Evolutionary conservation across 176 grass and related monocot species (phyloP), one percentile per base, ranked within the genome.

Genomic region (Zoysia pacifica): DNA sequence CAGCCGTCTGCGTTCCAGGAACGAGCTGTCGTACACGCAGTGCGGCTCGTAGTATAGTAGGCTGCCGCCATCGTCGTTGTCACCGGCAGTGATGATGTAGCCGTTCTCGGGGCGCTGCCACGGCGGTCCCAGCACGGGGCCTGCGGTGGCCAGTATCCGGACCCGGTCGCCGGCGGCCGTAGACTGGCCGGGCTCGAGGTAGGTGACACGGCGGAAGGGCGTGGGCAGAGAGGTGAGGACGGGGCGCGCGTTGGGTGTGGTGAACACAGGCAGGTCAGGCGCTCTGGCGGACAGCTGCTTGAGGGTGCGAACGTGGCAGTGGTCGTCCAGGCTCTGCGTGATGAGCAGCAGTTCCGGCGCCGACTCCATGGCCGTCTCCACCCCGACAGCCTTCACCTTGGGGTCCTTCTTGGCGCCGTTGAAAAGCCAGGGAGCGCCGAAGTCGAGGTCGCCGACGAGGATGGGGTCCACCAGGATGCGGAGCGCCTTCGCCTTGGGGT

Each of bases 21-120:
- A 93, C 1, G 83, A 74, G 9, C 78, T 42, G 86, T 91, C 78
- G 77, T 92, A 93, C 6, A 93, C 86, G 79, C 88, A 98, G 79
- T 98, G 95, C 47, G 92, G 92, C 85, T 98, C 95, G 64, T 94
- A 94, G 88, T 94, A 98, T 0, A 97, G 65, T 11, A 73, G 67
- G 9, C 79, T 37, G 5, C 2, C 18, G 1, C 9, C 18, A 1
- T 0, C 4, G 43, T 3, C 45, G 9, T 39, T 19, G 11, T 9
- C 45, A 1, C 1, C 4, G 4, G 15, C 1, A 14, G 43, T 8
- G 51, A 88, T 11, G 67, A 88, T 74, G 83, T 85, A 94, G 91
- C 95, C 91, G 81, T 97, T 97, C 91, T 97, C 95, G 9, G 87
- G 95, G 9, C 90, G 82, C 81, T 93, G 91, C 95, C 95, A 97